Base-by-base conservation (phyloP, 768 basidiomycete species). In the Suillus plorans region DNA sequence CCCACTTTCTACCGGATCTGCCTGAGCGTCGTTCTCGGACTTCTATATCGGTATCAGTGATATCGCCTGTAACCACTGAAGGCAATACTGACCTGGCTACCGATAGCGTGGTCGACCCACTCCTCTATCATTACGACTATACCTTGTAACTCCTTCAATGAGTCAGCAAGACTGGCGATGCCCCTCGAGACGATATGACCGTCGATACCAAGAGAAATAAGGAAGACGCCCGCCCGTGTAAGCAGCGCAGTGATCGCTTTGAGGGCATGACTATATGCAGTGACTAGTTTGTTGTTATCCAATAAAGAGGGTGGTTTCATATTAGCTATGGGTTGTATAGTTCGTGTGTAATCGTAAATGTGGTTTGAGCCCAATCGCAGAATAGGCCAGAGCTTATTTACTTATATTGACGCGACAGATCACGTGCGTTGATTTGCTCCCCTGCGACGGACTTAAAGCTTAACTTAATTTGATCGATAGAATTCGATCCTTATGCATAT, bases 371-470 rank as follows among this genome's bases (percentile, higher is more conserved):
- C n/a, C 31, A 55, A 55, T 22, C 49, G 31, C 49, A 25, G 49
- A 25, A 25, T 13, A 16, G 16, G 13, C 45, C 14, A 9, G 5
- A 12, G 16, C 28, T 9, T 53, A 31, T 53, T 53, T 53, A 20
- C 52, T 31, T 31, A 18, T 53, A 34, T 53, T 34, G 57, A 58
- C 57, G 57, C 14, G 57, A 41, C 57, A 28, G 57, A 58, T 58
- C 57, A 58, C 57, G 57, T 58, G 57, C 14, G 28, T 41, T 58
- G n/a, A 41, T 37, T 55, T 55, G n/a, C n/a, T n/a, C n/a, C n/a
- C n/a, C n/a, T 31, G 31, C 12, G 39, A 5, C 12, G 37, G 39
- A 14, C 12, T 31, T 31, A 31, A n/a, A n/a, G n/a, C n/a, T n/a
- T n/a, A n/a, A n/a, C n/a, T n/a, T n/a, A n/a, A n/a, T n/a, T n/a